A percentile compares a stretch with the other conserved stretches of the same genome.
These are phyloP conservation scores for Lepiota brunneoincarnata DNA, from an alignment of 768 basidiomycete species.

Conservation along the genomic window DNA sequence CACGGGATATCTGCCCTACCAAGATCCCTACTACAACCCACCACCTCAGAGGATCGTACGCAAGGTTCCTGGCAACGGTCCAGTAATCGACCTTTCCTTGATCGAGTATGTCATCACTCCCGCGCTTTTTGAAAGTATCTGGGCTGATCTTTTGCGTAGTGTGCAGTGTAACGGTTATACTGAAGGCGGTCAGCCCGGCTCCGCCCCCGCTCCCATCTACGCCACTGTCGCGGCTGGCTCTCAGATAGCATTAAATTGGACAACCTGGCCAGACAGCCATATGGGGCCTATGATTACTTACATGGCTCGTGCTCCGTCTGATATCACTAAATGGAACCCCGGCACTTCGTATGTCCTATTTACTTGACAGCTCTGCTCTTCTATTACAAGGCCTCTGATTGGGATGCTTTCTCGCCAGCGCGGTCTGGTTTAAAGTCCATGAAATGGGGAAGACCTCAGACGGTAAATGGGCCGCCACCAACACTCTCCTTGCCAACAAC, in stretches of 20 bases:
- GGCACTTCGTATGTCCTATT: constrained; percentile 26
- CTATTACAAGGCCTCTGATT: too few relatives aligned
- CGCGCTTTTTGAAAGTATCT: too few relatives aligned
- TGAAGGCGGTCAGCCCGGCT: constrained; percentile 21
- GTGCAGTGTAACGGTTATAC: constrained; percentile 30
- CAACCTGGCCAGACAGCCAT: constrained; percentile 33
- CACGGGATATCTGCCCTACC: constrained; percentile 33
- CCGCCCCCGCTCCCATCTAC: constrained; percentile 33
- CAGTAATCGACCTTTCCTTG: neutral
- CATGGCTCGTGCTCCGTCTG: constrained; percentile 39
- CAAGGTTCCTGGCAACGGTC: constrained; percentile 30
- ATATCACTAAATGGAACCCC: constrained; percentile 39
- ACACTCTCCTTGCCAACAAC: constrained; percentile 31
- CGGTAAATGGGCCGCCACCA: constrained; percentile 42
- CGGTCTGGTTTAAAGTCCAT: constrained; percentile 49
- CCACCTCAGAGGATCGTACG: constrained; percentile 28
- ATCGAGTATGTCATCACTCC: neutral
- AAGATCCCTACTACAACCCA: constrained; percentile 20
- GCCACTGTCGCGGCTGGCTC: constrained; percentile 38
- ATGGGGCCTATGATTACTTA: constrained; percentile 42
- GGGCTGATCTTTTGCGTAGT: constrained; percentile 9
- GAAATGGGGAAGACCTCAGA: constrained; percentile 37
- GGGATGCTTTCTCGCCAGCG: constrained; percentile 19
- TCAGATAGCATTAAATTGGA: constrained; percentile 38
- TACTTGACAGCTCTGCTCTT: neutral